Base-by-base conservation (phyloP, 225 moss, liverwort and hornwort genomes). In the Bryoerythrophyllum caledonicum region DNA sequence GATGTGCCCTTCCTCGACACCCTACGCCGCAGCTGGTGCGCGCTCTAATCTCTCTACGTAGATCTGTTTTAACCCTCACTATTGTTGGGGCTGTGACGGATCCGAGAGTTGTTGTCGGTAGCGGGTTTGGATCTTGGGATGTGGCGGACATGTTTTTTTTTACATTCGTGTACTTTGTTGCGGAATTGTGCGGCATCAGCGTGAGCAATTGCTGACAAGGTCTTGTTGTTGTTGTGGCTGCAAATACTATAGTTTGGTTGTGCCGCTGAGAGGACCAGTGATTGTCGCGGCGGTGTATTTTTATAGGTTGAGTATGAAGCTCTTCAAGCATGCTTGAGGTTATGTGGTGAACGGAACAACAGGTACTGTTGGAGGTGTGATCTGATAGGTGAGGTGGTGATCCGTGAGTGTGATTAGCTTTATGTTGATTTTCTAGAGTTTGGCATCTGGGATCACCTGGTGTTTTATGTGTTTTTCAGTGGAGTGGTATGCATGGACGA, bases 271-370 rank as follows among this genome's bases (percentile, higher is more conserved):
- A 16, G 84, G 93, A 56, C 97, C 94, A 21, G 93, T 93, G 5
- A 80, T 93, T 74, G 57, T 99, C 69, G 89, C 85, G 23, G 94
- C 93, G 44, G 88, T 93, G 3, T 99, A 95, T 65, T 88, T 89
- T 53, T 93, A 95, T 78, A 95, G 97, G 94, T 82, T 99, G 52
- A 93, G 94, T 66, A 94, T 99, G 94, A 99, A 99, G 78, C 89
- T 99, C 38, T 99, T 94, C 83, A 95, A 95, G 79, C 94, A 95
- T 78, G 96, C 96, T 27, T 94, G 79, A 91, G 35, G 40, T 60
- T 32, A 13, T 46, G n/a, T n/a, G n/a, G n/a, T n/a, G n/a, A n/a
- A n/a, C n/a, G n/a, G n/a, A n/a, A n/a, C n/a, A n/a, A 28, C 72
- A 76, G 83, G 83, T 79, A 19, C 20, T 41, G 63, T 52, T 68